Base-by-base conservation (phyloP, 345 rosid species). In the Sapria himalayana region DNA sequence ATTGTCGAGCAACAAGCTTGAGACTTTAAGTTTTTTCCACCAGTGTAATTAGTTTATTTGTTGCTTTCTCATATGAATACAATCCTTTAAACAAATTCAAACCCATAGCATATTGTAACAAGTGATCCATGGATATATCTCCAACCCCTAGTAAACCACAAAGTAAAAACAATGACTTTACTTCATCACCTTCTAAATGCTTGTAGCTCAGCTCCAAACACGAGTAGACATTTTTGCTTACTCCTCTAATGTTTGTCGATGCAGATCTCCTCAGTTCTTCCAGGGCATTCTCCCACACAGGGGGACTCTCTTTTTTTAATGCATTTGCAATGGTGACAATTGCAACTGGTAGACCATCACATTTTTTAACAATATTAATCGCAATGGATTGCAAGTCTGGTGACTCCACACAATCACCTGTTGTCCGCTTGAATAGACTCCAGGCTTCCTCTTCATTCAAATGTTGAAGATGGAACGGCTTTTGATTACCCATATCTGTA, bases 111-210 rank as follows among this genome's bases (percentile, higher is more conserved):
- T 23, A 23, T 17, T 17, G 12, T 9, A 54, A 22, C 15, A 45
- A 39, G 10, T 29, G 1, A 33, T 54, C 41, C 4, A 54, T 5
- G 1, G 46, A 14, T 17, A 54, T 37, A 8, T 29, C 6, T 2
- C 12, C 24, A 39, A 45, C 52, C 25, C 46, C 47, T 8, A 47
- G 48, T 6, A 40, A 46, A 19, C 43, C 46, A 33, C 60, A 48
- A 19, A 29, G 43, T 2, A 22, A 24, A 20, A 48, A 22, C 4
- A 33, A 33, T 5, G 25, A 27, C 24, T 22, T 21, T n/a, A 16
- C 45, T 24, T 48, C 37, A 16, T 46, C 9, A 7, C 3, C 15
- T 15, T 13, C 15, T 8, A 48, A 27, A 9, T 1, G 15, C 25
- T 22, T 4, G 29, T 35, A 48, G 12, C 41, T 48, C 12, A 35